Percentiles rank a stretch among this genome's conserved stretches.
Evolutionary conservation across 2,329 filamentous ascomycete genomes (phyloP).

Genomic region (Scedosporium minutisporum): DNA sequence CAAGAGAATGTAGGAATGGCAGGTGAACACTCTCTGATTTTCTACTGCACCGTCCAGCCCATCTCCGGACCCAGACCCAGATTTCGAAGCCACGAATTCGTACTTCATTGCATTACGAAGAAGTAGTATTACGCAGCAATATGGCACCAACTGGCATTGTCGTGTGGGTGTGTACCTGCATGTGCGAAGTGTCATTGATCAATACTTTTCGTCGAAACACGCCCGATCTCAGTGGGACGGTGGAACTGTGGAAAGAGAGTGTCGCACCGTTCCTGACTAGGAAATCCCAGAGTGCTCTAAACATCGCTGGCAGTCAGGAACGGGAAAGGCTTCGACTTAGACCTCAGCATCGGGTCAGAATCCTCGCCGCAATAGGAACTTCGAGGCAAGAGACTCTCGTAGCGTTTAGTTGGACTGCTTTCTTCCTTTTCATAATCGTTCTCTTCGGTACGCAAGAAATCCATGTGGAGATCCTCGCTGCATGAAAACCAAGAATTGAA

Average conservation of each 20-base stretch:
- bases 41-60: too few relatives aligned
- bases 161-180: neutral
- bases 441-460: too few relatives aligned
- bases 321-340: neutral
- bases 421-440: neutral
- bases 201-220: too few relatives aligned
- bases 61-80: neutral
- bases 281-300: neutral
- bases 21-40: too few relatives aligned
- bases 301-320: neutral
- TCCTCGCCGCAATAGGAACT: neutral
- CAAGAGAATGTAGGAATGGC: too few relatives aligned
- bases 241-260: neutral
- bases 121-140: too few relatives aligned
- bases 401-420: neutral
- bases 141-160: too few relatives aligned
- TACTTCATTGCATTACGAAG: neutral
- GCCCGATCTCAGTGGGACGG: neutral
- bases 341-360: neutral
- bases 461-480: too few relatives aligned
- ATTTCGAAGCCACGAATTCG: neutral
- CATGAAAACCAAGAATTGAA: too few relatives aligned
- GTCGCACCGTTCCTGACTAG: neutral
- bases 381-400: neutral
- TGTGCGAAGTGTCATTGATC: neutral